Conservation (phyloP, 192 early-diverging fungal species). For the Coemansia sp. region DNA sequence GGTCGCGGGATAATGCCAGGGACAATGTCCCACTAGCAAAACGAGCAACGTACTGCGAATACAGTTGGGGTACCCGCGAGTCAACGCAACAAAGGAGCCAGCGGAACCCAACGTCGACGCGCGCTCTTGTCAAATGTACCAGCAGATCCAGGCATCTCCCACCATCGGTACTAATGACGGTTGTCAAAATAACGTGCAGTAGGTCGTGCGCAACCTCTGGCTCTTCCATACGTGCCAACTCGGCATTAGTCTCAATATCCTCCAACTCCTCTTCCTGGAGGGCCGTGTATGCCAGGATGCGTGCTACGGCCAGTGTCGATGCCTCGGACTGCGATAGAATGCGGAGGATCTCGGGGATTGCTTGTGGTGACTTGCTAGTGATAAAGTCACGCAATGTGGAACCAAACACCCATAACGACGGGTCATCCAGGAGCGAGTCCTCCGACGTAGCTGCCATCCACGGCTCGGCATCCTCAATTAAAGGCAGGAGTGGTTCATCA, state of each 20-base stretch:
- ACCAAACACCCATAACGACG: slow-evolving; percentile 58
- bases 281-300: slow-evolving; percentile 18
- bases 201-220: slow-evolving; percentile 26
- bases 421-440: slow-evolving; percentile 30
- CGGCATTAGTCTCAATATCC: slow-evolving; percentile 48
- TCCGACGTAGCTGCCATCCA: neutral
- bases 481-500: neutral
- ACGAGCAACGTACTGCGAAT: slow-evolving; percentile 10
- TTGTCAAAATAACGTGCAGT: slow-evolving; percentile 6
- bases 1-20: slow-evolving; percentile 42
- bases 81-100: slow-evolving; percentile 19
- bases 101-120: slow-evolving; percentile 42
- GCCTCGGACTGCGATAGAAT: slow-evolving; percentile 55
- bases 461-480: neutral
- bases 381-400: slow-evolving; percentile 40
- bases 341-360: slow-evolving; percentile 29
- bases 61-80: neutral
- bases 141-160: slow-evolving; percentile 15
- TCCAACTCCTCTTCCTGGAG: slow-evolving; percentile 34
- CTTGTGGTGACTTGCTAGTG: slow-evolving; percentile 8
- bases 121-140: slow-evolving; percentile 20
- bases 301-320: slow-evolving; percentile 41
- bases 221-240: slow-evolving; percentile 12
- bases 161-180: neutral
- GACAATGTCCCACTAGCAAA: slow-evolving; percentile 29